Base-by-base conservation (phyloP, 164 flowering plant genomes). In the Vitis riparia region DNA sequence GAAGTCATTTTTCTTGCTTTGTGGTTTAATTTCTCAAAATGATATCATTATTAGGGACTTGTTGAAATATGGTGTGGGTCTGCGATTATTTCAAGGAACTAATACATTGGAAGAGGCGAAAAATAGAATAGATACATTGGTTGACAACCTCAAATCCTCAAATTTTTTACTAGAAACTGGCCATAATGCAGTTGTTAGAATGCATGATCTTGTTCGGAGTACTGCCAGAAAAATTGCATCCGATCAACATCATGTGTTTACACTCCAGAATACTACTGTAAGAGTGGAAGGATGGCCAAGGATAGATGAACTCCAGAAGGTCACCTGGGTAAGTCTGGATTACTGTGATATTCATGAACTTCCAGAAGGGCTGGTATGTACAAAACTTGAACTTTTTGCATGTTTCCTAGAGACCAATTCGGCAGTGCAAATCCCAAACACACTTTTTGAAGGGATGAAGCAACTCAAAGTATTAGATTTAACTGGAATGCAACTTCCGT, bases 381-480 rank as follows among this genome's bases (percentile, higher is more conserved):
- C 78, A 4, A 11, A 68, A n/a, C 37, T 76, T 1, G 5, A 44
- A 11, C 49, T 66, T 3, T 57, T 80, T 11, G 5, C 8, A 7
- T 5, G 67, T 12, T 3, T 4, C 3, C 8, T 6, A 32, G 1
- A 29, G 2, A 9, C 13, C 0, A 1, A 27, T 27, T 1, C 7
- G 0, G 2, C 44, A 9, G 3, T 48, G 9, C 6, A 23, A 44
- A 14, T 73, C 3, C 77, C 75, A 11, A 19, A 55, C 12, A 2
- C 16, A 0, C 76, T 73, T 55, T 76, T 76, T 44, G 6, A 52
- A 50, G 49, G 49, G 12, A 73, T 69, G 72, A 48, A 8, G 3
- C 11, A 73, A 44, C 79, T 79, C 1, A 37, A 30, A 37, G 77
- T 76, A 8, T 14, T 79, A 8, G 62, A 64, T 69, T 44, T 73